A percentile compares a stretch with the other conserved stretches of the same genome.
These are phyloP conservation scores for Areca catechu DNA, from an alignment of 176 grass and related monocot genomes.

Conservation along the genomic window DNA sequence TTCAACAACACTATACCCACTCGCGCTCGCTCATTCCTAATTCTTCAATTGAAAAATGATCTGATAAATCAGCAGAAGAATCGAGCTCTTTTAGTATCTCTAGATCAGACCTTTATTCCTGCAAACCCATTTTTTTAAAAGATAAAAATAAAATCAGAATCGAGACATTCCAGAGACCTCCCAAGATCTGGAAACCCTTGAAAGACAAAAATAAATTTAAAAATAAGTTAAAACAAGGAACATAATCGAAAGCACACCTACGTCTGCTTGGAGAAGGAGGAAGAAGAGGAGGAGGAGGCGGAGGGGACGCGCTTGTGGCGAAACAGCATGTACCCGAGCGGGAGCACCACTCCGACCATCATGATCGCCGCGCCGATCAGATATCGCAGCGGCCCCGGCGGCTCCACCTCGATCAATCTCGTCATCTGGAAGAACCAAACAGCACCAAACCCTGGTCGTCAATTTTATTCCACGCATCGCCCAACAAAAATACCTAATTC, in stretches of 20 bases:
- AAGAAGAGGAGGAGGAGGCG: slow-evolving; percentile 12
- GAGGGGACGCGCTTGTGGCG: slow-evolving; percentile 83
- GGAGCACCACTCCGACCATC: slow-evolving; percentile 91
- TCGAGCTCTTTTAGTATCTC: background rate
- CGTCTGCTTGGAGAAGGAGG: slow-evolving; percentile 95
- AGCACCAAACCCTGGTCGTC: no score
- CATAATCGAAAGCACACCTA: slow-evolving; percentile 62
- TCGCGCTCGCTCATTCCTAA: no score
- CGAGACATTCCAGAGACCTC: no score
- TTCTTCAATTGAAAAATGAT: no score
- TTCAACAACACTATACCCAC: no score
- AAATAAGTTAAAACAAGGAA: background rate
- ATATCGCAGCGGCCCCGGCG: slow-evolving; percentile 73
- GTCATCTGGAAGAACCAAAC: background rate
- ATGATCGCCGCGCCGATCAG: slow-evolving; percentile 79
- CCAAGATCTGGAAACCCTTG: no score
- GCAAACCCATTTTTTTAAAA: background rate
- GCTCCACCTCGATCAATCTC: slow-evolving; percentile 52
- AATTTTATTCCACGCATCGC: no score
- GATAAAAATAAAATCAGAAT: no score
- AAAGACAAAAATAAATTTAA: background rate
- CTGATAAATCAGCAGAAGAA: no score
- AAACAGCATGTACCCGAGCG: slow-evolving; percentile 95
- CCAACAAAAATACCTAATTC: no score
- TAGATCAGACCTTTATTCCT: slow-evolving; percentile 33